A percentile compares a stretch with the other conserved stretches of the same genome.
Conservation (phyloP, 768 basidiomycete species). For the Trametes cingulata region DNA sequence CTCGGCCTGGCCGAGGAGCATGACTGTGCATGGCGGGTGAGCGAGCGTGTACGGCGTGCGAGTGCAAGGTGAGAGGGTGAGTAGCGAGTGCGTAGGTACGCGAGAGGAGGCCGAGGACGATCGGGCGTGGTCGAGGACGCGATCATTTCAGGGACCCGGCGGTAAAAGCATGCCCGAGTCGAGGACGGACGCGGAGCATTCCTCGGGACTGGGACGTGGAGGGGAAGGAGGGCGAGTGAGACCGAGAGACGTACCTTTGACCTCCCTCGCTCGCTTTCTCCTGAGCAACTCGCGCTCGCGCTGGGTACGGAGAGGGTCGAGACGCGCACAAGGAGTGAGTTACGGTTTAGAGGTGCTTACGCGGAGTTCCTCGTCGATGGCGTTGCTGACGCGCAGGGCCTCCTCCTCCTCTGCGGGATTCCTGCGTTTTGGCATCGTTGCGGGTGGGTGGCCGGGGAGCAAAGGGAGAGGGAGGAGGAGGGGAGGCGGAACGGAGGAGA, state of each 20-base stretch:
- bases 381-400: slow-evolving; percentile 25
- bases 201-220: background rate
- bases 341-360: slow-evolving; percentile 5
- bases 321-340: background rate
- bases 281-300: slow-evolving; percentile 28
- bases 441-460: background rate
- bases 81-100: background rate
- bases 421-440: slow-evolving; percentile 15
- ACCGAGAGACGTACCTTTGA: slow-evolving; percentile 28
- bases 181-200: background rate
- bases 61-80: too few species aligned
- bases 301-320: slow-evolving; percentile 15
- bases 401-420: slow-evolving; percentile 20
- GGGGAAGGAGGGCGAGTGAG: background rate
- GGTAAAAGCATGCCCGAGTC: background rate
- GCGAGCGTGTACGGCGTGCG: background rate
- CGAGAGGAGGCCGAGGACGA: too few species aligned
- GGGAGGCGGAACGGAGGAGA: background rate
- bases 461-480: background rate
- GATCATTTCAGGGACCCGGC: too few species aligned
- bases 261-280: slow-evolving; percentile 22
- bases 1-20: slow-evolving; percentile 38
- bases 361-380: slow-evolving; percentile 28
- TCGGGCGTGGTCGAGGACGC: too few species aligned
- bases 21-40: slow-evolving; percentile 21